Evolutionary conservation across 1,284 basidiomycete genomes (phyloP), one percentile per base, ranked within the genome.

Genomic region (Tylopilus sp.): DNA sequence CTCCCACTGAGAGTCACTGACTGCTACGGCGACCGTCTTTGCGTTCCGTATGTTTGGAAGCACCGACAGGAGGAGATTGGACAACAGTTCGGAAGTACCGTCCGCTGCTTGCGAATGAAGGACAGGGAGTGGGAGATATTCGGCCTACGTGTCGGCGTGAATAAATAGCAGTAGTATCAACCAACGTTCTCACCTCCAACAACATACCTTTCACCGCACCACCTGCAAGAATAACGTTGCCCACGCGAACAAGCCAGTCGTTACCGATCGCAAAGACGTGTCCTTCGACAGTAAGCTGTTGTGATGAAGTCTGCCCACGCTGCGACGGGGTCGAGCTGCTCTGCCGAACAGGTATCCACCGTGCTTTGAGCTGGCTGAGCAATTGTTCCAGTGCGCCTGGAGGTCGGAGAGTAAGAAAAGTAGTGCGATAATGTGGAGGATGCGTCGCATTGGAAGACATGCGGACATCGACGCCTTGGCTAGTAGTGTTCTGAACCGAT

Each of bases 211-310:
- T 87, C 3, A 85, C 72, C 5, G 77, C 78, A 29, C 86, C 85
- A 16, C 86, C 86, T 19, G 84, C 76, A 18, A 88, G 69, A 44
- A 80, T 75, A 18, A 89, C 87, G 63, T 87, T 87, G 9, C 88
- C 87, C 33, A 81, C 79, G 21, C 87, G 76, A n/a, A 90, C 82
- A 15, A 88, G 68, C 84, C 88, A 90, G 61, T 90, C 87, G 39
- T 71, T 82, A 1, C 88, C 87, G 46, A 90, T 86, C 18, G 78
- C 67, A 59, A 81, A 89, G 15, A 86, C 73, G 44, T 74, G 68
- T 0, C 87, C 87, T 42, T 89, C 86, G 28, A 90, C 78, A 13
- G 71, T 67, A 11, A 90, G 67, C 53, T 87, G 87, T 42, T 82
- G 81, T 25, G 79, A 78, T 25, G 72, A 67, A 0, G 74, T 61